Evolutionary conservation across 768 basidiomycete genomes (phyloP), one percentile per base, ranked within the genome.

Genomic region (Epithele typhae): DNA sequence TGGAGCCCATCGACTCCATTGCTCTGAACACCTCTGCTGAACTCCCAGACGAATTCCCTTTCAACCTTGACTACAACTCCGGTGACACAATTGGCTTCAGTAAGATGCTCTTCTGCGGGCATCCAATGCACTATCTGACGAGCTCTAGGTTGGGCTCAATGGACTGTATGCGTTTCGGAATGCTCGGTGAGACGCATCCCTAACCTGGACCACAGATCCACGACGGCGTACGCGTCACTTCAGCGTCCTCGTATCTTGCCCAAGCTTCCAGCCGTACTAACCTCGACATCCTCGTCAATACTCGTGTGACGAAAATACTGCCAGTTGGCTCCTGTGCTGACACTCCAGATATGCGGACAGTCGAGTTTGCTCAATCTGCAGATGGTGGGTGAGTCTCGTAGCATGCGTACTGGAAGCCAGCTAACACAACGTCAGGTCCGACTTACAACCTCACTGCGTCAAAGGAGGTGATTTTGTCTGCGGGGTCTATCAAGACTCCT

Each of bases 281-380:
- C 37, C 48, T 56, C n/a, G 45, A 56, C 23, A 43, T 56, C 25
- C 25, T 56, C 25, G 42, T 53, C 4, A 50, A 48, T 19, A 48
- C 48, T 2, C 49, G 51, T 25, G 55, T 56, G 5, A 53, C 53
- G 3, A 47, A 46, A 37, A 18, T 45, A 9, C n/a, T 37, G 8
- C 27, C 19, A 27, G 32, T 17, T 18, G n/a, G 25, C 17, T 15
- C 43, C 15, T 25, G 11, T 21, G n/a, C 7, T 21, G 15, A 33
- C 14, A n/a, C 12, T 15, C 34, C 35, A 14, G 11, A 37, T 12
- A 36, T 27, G 4, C 34, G 24, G 5, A 23, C 17, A 3, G 43
- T 45, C 17, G 15, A 45, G 17, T 45, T 37, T 18, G 15, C 40
- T 12, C n/a, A 25, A 25, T n/a, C 19, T 10, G 11, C 15, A n/a